phyloP scores from a whole-genome alignment of 352 stramenopile genomes.

The Pythium utonaiense region DNA sequence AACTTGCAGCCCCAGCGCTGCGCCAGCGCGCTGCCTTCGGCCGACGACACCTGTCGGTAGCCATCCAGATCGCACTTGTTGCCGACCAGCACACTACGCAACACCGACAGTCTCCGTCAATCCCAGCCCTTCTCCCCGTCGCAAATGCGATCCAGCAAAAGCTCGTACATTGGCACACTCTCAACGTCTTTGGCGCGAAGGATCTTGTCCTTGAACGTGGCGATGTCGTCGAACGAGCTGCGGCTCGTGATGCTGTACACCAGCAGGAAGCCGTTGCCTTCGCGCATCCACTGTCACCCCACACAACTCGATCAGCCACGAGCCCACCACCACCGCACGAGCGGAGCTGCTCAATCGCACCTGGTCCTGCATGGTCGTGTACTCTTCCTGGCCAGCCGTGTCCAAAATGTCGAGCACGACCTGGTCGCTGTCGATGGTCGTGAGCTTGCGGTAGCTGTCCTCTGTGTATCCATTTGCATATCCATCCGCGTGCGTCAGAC shows the following conservation, averaged over 20 bases:
- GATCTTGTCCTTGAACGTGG: constrained; percentile 89
- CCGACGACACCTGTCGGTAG: constrained; percentile 65
- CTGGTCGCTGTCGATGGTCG: constrained; percentile 78
- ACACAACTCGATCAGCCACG: background rate
- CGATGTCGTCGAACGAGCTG: constrained; percentile 89
- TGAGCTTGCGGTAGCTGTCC: constrained; percentile 91
- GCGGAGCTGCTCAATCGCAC: constrained; percentile 26
- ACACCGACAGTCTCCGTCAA: background rate
- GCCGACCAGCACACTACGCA: constrained; percentile 71
- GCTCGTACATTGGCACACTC: constrained; percentile 69
- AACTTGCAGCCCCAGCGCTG: constrained; percentile 80
- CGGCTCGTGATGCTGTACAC: constrained; percentile 89
- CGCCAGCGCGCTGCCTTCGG: constrained; percentile 64
- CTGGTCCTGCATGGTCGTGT: constrained; percentile 91
- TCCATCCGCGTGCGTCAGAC: background rate
- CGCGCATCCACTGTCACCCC: constrained; percentile 85
- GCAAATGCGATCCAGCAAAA: background rate
- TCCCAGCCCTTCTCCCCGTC: no score
- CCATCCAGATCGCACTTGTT: constrained; percentile 87
- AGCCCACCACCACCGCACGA: background rate
- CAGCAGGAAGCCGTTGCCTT: constrained; percentile 88
- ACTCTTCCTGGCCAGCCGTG: constrained; percentile 91
- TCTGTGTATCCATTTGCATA: constrained; percentile 40
- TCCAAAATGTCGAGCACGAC: constrained; percentile 89
- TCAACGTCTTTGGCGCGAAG: constrained; percentile 86